Base-by-base conservation (phyloP, 108 stramenopile species). In the Cyclotella sp. region DNA sequence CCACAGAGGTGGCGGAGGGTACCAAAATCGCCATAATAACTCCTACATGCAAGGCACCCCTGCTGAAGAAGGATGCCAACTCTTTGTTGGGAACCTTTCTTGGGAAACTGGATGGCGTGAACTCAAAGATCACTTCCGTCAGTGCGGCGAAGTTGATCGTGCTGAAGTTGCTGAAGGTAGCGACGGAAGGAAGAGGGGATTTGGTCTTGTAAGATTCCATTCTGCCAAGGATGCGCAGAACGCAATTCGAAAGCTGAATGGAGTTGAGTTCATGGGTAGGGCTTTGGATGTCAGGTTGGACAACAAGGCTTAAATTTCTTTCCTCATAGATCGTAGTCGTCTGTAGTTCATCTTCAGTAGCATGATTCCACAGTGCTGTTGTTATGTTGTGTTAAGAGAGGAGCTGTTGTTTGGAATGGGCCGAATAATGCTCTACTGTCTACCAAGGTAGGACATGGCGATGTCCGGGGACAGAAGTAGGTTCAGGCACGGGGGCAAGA, bases 1-100 rank as follows among this genome's bases (percentile, higher is more conserved):
- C 53, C 19, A 52, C 52, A 41, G 57, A 44, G 55, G 70, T 26
- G 64, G 64, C 16, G 64, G 45, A 4, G 43, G 46, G 8, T 34
- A 70, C 9, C 29, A 70, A 18, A 41, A 70, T 44, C 70, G 43
- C 15, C 39, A 46, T 18, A 70, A 70, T 55, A 41, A 44, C 28
- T 53, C 81, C 63, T 67, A 55, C 39, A 75, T 65, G 82, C 69
- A 58, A 22, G 72, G 61, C 40, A 27, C 49, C 28, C 79, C 75
- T 21, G 66, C 74, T 11, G 68, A 58, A 22, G 62, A 71, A 34
- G 86, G 83, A 43, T 83, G 70, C 15, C 87, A 90, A 70, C 69
- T 97, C 12, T 97, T 82, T 70, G 89, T 98, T 11, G 89, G 93
- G n/a, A 96, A 98, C 75, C 78, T 98, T 24, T 76, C 91, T 39